Base-by-base conservation (phyloP, 139 green algal genomes). In the Auxenochlorella pyrenoidosa region DNA sequence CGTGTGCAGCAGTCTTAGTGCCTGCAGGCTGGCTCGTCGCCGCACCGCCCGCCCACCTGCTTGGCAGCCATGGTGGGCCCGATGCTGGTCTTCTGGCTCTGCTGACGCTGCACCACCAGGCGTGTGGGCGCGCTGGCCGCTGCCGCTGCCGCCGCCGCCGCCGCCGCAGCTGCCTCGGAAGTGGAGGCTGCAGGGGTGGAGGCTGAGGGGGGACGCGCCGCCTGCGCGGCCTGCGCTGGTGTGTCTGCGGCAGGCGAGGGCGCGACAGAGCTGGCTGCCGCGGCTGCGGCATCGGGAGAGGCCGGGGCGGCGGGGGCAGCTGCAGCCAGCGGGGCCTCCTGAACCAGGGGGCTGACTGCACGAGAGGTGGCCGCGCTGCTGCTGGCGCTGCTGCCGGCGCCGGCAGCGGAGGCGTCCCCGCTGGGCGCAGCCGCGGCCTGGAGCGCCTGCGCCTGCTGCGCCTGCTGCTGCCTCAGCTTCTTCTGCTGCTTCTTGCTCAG, bases 401-500 rank as follows among this genome's bases (percentile, higher is more conserved):
- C 28, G 44, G 1, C 40, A 15, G 59, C 72, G 18, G 15, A 30
- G 58, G 47, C 43, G 32, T 72, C 34, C 24, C 32, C 24, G 79
- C 79, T 66, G 36, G 47, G 36, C 34, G 32, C 58, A 1, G 76
- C 47, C 0, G n/a, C 15, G 1, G 44, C 0, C 40, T 21, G 30
- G n/a, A 13, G 54, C 34, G 21, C 34, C 47, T 24, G 26, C 2
- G 44, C 0, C 26, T n/a, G 43, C 51, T 36, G 54, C 22, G 34
- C 34, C 47, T 36, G 41, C 73, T 40, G 13, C 60, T 75, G 79
- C 59, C 26, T 4, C 79, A 26, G 79, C 79, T 60, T 40, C 80
- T 85, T 70, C 80, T 85, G 80, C 80, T 71, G 59, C 38, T 58
- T 71, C 40, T 85, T 85, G 22, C 47, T 77, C 36, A 76, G 80